phyloP scores from a whole-genome alignment of 2,329 filamentous ascomycete species.

The Diaporthe ilicicola region DNA sequence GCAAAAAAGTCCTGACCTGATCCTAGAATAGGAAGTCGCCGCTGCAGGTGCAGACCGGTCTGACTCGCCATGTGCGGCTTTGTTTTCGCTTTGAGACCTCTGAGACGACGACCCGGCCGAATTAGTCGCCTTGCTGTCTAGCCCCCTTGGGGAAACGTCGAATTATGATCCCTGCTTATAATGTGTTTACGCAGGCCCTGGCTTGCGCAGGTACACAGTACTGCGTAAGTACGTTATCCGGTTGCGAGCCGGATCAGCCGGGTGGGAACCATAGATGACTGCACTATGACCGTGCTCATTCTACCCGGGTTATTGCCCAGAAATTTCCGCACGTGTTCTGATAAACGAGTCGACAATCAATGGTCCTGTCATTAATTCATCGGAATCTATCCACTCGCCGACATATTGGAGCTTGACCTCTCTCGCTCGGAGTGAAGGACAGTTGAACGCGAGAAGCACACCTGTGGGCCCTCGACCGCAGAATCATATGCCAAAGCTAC shows the following conservation, averaged over 20 bases:
- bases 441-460: too few relatives aligned
- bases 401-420: too few relatives aligned
- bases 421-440: too few relatives aligned
- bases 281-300: not conserved
- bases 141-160: not conserved
- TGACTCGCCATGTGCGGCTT: constrained; percentile 15
- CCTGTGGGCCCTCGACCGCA: not conserved
- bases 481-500: not conserved
- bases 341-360: not conserved
- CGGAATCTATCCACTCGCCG: not conserved
- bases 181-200: constrained; percentile 5
- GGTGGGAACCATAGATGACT: not conserved
- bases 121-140: not conserved
- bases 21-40: constrained; percentile 9
- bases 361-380: not conserved
- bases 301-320: too few relatives aligned
- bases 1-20: not conserved
- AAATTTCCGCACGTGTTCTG: not conserved
- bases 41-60: not conserved
- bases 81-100: constrained; percentile 1
- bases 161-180: not conserved
- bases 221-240: constrained; percentile 8
- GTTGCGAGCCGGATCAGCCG: not conserved
- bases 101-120: constrained; percentile 11
- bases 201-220: constrained; percentile 23